These are phyloP conservation scores for Phellopilus nigrolimitatus DNA, from an alignment of 1,284 basidiomycete genomes.

Conservation along the genomic window DNA sequence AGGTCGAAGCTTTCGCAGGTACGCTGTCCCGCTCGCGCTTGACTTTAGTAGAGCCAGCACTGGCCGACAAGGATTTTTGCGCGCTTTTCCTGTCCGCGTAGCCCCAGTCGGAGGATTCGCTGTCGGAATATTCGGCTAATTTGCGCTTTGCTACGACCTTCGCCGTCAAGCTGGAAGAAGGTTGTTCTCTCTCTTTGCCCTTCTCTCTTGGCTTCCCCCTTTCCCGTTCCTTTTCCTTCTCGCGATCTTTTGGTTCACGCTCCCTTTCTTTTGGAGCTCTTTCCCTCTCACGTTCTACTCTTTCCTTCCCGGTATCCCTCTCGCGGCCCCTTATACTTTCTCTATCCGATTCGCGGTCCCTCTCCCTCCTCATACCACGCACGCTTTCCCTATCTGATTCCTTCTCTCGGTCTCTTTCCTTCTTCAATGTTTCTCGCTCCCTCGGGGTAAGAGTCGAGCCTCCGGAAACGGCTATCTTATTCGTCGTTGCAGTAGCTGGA, in stretches of 20 bases:
- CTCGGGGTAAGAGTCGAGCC: slow-evolving; percentile 1
- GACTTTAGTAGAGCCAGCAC: slow-evolving; percentile 32
- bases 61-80: slow-evolving; percentile 21
- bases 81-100: slow-evolving; percentile 7
- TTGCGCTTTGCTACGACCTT: slow-evolving; percentile 10
- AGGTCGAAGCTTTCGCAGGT: slow-evolving; percentile 26
- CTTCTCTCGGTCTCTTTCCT: slow-evolving; percentile 27
- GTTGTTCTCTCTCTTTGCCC: slow-evolving; percentile 22
- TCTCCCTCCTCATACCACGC: slow-evolving; percentile 28
- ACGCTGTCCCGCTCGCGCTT: slow-evolving; percentile 26
- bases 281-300: neutral
- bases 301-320: slow-evolving; percentile 22
- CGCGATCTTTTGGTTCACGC: slow-evolving; percentile 15
- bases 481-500: slow-evolving; percentile 23
- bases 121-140: slow-evolving; percentile 1
- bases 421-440: slow-evolving; percentile 23
- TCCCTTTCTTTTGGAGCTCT: neutral
- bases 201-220: slow-evolving; percentile 33
- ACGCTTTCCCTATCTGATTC: slow-evolving; percentile 26
- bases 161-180: neutral
- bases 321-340: slow-evolving; percentile 27
- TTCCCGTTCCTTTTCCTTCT: slow-evolving; percentile 30
- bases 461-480: slow-evolving; percentile 27
- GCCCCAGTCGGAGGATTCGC: slow-evolving; percentile 19
- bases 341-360: slow-evolving; percentile 27